Conservation (phyloP, 2,329 filamentous ascomycete genomes). For the Trichophyton benhamiae region DNA sequence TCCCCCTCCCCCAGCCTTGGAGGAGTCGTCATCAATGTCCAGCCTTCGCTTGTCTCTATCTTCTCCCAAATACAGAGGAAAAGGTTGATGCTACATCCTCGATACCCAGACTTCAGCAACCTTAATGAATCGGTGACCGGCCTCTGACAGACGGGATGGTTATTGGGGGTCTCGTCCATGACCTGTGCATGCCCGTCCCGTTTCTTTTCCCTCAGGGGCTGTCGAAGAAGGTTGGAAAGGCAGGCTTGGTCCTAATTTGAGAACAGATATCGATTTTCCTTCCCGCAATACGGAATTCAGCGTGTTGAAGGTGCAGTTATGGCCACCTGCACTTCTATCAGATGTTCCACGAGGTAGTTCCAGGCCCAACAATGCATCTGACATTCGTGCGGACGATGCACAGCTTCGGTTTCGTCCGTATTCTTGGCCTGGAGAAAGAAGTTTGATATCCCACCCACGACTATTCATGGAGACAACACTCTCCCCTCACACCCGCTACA, state of each 20-base stretch:
- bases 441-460: neutral
- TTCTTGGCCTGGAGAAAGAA: neutral
- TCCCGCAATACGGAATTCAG: neutral
- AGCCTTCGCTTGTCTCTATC: neutral
- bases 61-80: neutral
- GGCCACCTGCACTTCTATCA: neutral
- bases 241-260: neutral
- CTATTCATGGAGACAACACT: neutral
- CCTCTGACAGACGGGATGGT: neutral
- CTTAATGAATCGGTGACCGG: neutral
- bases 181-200: neutral
- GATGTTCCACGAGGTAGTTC: neutral
- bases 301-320: neutral
- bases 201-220: neutral
- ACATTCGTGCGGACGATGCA: neutral
- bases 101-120: neutral
- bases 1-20: neutral
- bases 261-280: neutral
- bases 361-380: neutral
- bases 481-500: neutral
- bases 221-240: neutral
- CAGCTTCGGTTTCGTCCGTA: constrained; percentile 1
- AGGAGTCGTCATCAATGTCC: neutral
- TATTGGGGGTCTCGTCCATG: neutral
- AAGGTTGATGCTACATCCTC: neutral